Evolutionary conservation across 2,329 filamentous ascomycete genomes (phyloP), one percentile per base, ranked within the genome.

Genomic region (Fusarium globosum): DNA sequence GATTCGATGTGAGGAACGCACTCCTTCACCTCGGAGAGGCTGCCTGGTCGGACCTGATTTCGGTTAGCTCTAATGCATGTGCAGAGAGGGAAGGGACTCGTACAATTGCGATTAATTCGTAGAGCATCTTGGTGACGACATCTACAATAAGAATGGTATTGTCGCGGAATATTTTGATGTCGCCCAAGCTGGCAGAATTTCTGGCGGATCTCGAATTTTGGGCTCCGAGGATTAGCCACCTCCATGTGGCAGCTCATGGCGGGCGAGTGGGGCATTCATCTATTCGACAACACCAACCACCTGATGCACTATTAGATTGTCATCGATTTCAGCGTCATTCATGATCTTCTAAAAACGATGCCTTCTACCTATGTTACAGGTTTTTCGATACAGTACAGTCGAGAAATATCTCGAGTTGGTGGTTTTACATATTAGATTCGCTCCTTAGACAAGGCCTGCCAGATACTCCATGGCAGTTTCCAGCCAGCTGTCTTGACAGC

Each of bases 21-120:
- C 95, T 98, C 96, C 90, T 96, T 97, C 79, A 98, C 95, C 88
- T 98, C 96, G 81, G 88, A 86, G 81, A 98, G 86, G 85, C 91
- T 96, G 88, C 94, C 94, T 77, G 95, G 94, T 81, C 96, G 96
- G 86, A 97, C 95, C 96, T 98, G 23, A 55, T 26, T 28, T 20
- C 4, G 48, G 61, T 77, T 48, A 78, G 65, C 48, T 53, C 15
- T 13, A 28, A 16, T 41, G 8, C 20, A 28, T 18, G 8, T n/a
- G 26, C 20, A n/a, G 51, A 30, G 21, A 55, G 26, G 30, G n/a
- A 26, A 13, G n/a, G n/a, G 8, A n/a, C 16, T 86, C 92, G 80
- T 86, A 98, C 96, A 85, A 98, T 92, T 83, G 94, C 96, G 84
- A 99, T 96, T 80, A 98, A 87, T 87, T 99, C 96, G 88, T 99